Conservation (phyloP, 2,329 filamentous ascomycete genomes). For the Fusarium irregulare region DNA sequence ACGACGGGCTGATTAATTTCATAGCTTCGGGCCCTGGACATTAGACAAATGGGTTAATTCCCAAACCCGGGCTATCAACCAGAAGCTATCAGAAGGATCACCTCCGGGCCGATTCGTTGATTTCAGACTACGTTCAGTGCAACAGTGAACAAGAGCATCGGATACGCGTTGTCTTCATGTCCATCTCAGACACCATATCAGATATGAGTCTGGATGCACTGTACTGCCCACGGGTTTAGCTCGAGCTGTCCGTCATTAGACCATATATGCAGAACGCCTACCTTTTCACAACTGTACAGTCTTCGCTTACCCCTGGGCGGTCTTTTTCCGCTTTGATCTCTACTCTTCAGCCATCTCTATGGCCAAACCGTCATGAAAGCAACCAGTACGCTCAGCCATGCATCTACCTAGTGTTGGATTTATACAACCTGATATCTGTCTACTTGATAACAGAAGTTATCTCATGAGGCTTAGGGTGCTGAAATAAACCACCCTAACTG, state of each 20-base stretch:
- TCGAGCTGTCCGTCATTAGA: background rate
- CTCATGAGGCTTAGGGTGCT: background rate
- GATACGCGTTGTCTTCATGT: background rate
- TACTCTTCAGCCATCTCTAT: background rate
- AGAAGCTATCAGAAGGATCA: conserved; percentile 8
- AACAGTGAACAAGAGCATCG: background rate
- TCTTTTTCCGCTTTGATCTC: background rate
- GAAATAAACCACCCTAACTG: background rate
- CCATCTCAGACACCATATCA: background rate
- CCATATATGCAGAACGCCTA: background rate
- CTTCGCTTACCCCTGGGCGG: background rate
- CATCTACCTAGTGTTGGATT: background rate
- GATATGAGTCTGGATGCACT: background rate
- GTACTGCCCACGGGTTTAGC: background rate
- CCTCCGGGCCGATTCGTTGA: conserved; percentile 14
- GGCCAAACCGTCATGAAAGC: background rate
- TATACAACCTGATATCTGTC: background rate
- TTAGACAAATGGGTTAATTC: conserved; percentile 6
- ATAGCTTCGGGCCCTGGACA: conserved; percentile 9
- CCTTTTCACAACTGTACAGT: background rate
- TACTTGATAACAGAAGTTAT: background rate
- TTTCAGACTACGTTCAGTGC: background rate
- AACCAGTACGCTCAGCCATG: background rate
- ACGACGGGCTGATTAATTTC: conserved; percentile 11
- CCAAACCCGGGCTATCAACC: background rate